Evolutionary conservation across 176 grass and related monocot genomes (phyloP).

Genomic region (Hordeum marinum): DNA sequence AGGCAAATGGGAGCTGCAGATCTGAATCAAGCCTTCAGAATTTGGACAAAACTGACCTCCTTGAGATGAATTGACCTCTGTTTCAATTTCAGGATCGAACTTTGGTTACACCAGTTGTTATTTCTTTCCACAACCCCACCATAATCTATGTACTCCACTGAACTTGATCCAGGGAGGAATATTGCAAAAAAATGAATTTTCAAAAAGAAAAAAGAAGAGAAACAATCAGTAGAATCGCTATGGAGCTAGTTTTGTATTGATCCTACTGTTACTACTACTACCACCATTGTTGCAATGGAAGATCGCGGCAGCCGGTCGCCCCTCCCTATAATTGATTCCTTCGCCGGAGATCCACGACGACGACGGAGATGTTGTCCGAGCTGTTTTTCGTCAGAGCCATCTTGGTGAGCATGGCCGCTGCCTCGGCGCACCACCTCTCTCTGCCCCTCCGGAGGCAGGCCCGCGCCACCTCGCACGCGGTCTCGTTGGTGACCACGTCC

Average conservation of each 20-base stretch:
- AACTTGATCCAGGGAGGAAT: constrained; percentile 37
- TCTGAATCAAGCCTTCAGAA: neutral
- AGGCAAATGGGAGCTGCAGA: neutral
- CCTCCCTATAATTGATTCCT: neutral
- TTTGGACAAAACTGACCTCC: neutral
- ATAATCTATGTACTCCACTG: constrained; percentile 30
- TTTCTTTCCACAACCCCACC: neutral
- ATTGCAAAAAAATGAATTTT: neutral
- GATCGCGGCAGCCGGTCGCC: too few species aligned
- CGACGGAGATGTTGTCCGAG: constrained; percentile 72
- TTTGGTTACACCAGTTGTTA: neutral
- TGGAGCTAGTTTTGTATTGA: neutral
- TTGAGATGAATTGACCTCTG: neutral
- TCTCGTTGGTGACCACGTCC: constrained; percentile 88
- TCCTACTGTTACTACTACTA: neutral
- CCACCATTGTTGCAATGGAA: neutral
- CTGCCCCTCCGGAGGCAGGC: constrained; percentile 51
- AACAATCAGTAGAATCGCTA: constrained; percentile 4
- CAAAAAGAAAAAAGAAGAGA: neutral
- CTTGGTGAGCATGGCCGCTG: constrained; percentile 85
- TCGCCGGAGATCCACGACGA: constrained; percentile 61
- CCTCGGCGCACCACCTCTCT: constrained; percentile 62
- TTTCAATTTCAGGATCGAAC: constrained; percentile 8
- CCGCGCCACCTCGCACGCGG: constrained; percentile 59
- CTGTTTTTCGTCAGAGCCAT: constrained; percentile 64